Conservation (phyloP, 225 moss, liverwort and hornwort genomes). For the Physcomitrium patens region DNA sequence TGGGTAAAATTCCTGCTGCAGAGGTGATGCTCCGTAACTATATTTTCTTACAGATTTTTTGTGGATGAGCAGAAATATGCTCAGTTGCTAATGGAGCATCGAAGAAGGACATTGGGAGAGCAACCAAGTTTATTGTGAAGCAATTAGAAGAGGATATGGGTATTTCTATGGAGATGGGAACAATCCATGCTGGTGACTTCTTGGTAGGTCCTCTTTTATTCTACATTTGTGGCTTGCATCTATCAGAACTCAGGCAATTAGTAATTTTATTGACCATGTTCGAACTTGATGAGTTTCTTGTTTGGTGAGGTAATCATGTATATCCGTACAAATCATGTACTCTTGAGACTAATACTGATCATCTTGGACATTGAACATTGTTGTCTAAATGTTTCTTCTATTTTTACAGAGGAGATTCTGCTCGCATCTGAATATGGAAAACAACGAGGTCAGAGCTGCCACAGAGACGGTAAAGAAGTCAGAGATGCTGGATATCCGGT, state of each 20-base stretch:
- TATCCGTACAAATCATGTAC: background rate
- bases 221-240: background rate
- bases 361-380: background rate
- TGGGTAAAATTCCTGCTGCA: background rate
- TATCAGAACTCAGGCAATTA: background rate
- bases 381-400: constrained; percentile 16
- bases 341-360: background rate
- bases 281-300: background rate
- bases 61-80: constrained; percentile 64
- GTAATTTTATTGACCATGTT: background rate
- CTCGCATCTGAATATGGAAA: constrained; percentile 85
- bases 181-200: constrained; percentile 91
- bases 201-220: constrained; percentile 52
- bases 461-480: constrained; percentile 86
- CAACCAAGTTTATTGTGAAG: constrained; percentile 89
- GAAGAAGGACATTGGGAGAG: constrained; percentile 85
- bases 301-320: constrained; percentile 1
- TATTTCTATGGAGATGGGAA: constrained; percentile 95
- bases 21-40: background rate
- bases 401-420: constrained; percentile 84
- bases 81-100: constrained; percentile 94
- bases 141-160: constrained; percentile 95
- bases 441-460: constrained; percentile 79
- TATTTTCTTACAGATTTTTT: constrained; percentile 7
- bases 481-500: constrained; percentile 90